A percentile compares a stretch with the other conserved stretches of the same genome.
Conservation (phyloP, 768 basidiomycete genomes). For the Leccinum arenicola region DNA sequence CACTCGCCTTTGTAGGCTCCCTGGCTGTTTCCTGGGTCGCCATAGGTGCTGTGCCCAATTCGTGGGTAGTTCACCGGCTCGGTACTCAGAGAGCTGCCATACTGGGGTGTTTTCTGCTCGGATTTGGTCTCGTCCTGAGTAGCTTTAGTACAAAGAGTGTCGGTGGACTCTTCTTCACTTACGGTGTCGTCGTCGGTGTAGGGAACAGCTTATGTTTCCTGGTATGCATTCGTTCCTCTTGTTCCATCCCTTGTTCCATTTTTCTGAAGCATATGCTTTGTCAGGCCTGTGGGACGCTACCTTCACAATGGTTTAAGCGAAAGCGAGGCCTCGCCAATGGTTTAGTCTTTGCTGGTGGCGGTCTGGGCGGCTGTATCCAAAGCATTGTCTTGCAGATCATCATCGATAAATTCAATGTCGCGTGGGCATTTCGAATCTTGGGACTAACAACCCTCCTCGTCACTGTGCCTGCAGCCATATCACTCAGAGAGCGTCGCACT, state of each 20-base stretch:
- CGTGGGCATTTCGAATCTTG: constrained; percentile 34
- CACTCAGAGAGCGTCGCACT: constrained; percentile 24
- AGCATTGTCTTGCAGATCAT: constrained; percentile 29
- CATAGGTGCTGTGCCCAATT: constrained; percentile 28
- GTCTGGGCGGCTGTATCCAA: constrained; percentile 32
- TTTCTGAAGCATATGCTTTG: neutral
- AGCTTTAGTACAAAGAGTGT: constrained; percentile 15
- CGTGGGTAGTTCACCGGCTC: constrained; percentile 30
- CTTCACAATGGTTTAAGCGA: constrained; percentile 35
- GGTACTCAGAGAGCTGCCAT: constrained; percentile 29
- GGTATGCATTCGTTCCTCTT: constrained; percentile 12
- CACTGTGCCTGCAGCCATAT: constrained; percentile 28
- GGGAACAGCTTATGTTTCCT: constrained; percentile 28
- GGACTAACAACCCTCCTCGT: constrained; percentile 25
- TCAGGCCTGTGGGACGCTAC: constrained; percentile 29
- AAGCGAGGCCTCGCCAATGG: constrained; percentile 34
- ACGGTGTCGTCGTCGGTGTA: constrained; percentile 29
- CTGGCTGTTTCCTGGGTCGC: constrained; percentile 27
- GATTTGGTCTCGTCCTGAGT: constrained; percentile 22
- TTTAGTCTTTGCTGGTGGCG: constrained; percentile 32
- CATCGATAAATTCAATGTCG: constrained; percentile 25
- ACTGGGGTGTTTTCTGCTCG: constrained; percentile 29
- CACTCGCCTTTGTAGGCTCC: constrained; percentile 34
- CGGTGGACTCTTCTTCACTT: constrained; percentile 22
- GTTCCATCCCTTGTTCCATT: neutral